Evolutionary conservation across 345 rosid species (phyloP).

Genomic region (Gossypioides kirkii): DNA sequence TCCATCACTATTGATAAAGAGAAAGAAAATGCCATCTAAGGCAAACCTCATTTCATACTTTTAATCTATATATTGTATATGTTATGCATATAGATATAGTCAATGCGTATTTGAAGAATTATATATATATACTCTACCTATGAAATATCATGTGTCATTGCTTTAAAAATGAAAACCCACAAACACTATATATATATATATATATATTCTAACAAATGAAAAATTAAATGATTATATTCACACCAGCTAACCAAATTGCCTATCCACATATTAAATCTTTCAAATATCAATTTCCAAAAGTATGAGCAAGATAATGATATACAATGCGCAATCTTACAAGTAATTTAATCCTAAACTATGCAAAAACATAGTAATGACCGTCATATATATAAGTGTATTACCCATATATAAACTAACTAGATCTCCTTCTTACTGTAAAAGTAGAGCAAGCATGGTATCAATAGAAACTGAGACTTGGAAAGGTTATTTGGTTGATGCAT

Average conservation of each 20-base stretch:
- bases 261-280: conserved; percentile 1
- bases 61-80: no score
- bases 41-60: no score
- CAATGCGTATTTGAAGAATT: no score
- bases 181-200: not conserved
- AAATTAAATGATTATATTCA: not conserved
- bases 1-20: no score
- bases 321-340: conserved; percentile 1
- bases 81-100: no score
- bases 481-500: not conserved
- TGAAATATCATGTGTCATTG: no score
- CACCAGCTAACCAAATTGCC: not conserved
- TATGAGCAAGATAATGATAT: not conserved
- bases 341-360: conserved; percentile 6
- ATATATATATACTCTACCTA: no score
- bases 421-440: not conserved
- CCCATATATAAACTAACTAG: not conserved
- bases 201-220: not conserved
- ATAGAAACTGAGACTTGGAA: not conserved
- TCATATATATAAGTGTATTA: not conserved
- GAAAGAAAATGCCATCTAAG: no score
- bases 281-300: conserved; percentile 7
- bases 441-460: not conserved
- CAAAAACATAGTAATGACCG: conserved; percentile 1
- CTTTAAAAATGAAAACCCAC: no score